These are phyloP conservation scores for Cercophora newfieldiana DNA, from an alignment of 495 filamentous ascomycete species.

Conservation along the genomic window DNA sequence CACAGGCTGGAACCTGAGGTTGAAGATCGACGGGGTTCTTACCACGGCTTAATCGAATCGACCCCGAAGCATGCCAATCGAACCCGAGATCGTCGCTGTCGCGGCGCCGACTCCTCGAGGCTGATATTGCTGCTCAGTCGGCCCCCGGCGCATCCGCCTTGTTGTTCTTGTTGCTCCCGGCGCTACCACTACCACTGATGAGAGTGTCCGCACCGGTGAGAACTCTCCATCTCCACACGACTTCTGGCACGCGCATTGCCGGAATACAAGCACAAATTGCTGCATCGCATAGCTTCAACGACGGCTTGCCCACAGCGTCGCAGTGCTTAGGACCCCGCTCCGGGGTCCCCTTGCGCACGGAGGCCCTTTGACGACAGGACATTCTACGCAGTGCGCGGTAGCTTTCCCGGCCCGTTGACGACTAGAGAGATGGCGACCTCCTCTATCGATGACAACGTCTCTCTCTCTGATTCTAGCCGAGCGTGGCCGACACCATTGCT, in stretches of 20 bases:
- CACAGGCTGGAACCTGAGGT: not conserved
- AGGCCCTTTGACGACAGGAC: not conserved
- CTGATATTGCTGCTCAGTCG: not conserved
- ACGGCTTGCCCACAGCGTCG: not conserved
- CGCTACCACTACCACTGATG: no score
- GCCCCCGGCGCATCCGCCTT: not conserved
- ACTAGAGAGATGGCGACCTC: not conserved
- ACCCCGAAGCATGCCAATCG: not conserved
- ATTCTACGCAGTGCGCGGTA: not conserved
- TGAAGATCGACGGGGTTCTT: not conserved
- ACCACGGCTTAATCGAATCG: not conserved
- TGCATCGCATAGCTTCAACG: not conserved
- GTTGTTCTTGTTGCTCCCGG: no score
- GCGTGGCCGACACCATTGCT: not conserved
- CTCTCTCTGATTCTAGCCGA: conserved; percentile 1
- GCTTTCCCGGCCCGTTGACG: not conserved
- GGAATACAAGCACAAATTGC: not conserved
- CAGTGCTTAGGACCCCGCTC: not conserved
- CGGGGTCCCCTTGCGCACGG: not conserved
- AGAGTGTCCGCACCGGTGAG: no score
- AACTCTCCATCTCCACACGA: no score
- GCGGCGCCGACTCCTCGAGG: not conserved
- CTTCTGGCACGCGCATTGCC: not conserved
- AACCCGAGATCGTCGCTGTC: not conserved
- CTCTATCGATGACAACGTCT: not conserved